These are phyloP conservation scores for Immersiella caudata DNA, from an alignment of 495 filamentous ascomycete species.

Conservation along the genomic window DNA sequence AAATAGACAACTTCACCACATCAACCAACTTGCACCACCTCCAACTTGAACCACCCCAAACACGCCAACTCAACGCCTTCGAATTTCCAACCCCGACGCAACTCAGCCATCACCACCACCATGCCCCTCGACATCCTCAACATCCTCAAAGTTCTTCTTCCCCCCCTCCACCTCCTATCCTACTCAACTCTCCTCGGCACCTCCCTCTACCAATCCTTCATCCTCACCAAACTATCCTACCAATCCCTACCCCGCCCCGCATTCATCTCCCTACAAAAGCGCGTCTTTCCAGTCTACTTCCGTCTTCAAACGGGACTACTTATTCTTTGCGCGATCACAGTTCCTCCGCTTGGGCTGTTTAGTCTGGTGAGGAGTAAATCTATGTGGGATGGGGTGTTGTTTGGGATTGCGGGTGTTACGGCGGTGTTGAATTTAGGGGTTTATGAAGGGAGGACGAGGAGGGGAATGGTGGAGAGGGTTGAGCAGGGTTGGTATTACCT, in stretches of 20 bases:
- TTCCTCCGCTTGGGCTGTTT: conserved; percentile 46
- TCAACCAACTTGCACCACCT: no score
- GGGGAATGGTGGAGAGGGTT: conserved; percentile 47
- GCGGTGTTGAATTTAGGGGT: conserved; percentile 51
- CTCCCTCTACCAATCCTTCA: conserved; percentile 55
- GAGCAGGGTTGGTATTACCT: conserved; percentile 45
- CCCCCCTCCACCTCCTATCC: conserved; percentile 50
- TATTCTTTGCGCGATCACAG: conserved; percentile 48
- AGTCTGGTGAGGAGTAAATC: conserved; percentile 40
- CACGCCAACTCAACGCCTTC: no score
- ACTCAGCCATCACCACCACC: background rate
- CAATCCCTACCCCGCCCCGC: conserved; percentile 48
- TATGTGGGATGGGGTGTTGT: conserved; percentile 43
- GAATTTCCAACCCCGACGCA: no score
- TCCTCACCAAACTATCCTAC: conserved; percentile 56
- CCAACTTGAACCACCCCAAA: no score
- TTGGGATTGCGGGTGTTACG: conserved; percentile 43
- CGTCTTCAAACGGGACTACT: conserved; percentile 47
- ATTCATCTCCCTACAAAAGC: conserved; percentile 56
- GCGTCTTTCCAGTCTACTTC: conserved; percentile 60
- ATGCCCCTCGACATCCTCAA: background rate
- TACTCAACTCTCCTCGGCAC: conserved; percentile 58
- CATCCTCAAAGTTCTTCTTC: background rate
- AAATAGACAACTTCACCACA: no score
- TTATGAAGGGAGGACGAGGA: conserved; percentile 52